These are phyloP conservation scores for Fusarium sp. DNA, from an alignment of 2,329 filamentous ascomycete species.

Conservation along the genomic window DNA sequence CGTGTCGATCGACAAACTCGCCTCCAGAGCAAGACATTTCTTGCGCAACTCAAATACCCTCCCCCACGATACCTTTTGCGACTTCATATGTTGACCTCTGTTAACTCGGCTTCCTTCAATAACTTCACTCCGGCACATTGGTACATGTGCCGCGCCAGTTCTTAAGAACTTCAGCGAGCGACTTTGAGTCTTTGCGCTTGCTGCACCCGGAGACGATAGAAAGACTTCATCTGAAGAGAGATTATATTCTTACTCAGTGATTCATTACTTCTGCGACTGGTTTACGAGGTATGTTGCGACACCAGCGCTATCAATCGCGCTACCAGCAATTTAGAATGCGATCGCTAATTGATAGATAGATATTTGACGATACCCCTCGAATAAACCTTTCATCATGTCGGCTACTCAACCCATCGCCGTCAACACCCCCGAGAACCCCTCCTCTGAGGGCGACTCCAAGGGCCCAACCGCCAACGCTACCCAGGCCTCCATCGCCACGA, in stretches of 20 bases:
- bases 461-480: slow-evolving; percentile 32
- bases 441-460: slow-evolving; percentile 33
- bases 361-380: slow-evolving; percentile 11
- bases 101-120: slow-evolving; percentile 16
- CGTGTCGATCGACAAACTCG: slow-evolving; percentile 24
- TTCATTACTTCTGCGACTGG: slow-evolving; percentile 11
- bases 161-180: slow-evolving; percentile 63
- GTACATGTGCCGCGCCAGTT: slow-evolving; percentile 56
- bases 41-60: slow-evolving; percentile 30
- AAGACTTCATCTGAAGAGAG: slow-evolving; percentile 58
- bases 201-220: slow-evolving; percentile 61
- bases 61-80: background rate
- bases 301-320: background rate
- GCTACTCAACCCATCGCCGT: slow-evolving; percentile 9
- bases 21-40: slow-evolving; percentile 3
- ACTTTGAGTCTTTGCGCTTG: slow-evolving; percentile 77
- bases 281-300: slow-evolving; percentile 26
- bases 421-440: background rate
- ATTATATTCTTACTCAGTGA: background rate
- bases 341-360: background rate
- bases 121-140: slow-evolving; percentile 48
- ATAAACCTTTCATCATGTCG: slow-evolving; percentile 28
- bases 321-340: rapidly evolving
- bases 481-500: slow-evolving; percentile 7
- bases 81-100: slow-evolving; percentile 32